Evolutionary conservation across 768 basidiomycete genomes (phyloP).

Genomic region (Suillus bovinus): DNA sequence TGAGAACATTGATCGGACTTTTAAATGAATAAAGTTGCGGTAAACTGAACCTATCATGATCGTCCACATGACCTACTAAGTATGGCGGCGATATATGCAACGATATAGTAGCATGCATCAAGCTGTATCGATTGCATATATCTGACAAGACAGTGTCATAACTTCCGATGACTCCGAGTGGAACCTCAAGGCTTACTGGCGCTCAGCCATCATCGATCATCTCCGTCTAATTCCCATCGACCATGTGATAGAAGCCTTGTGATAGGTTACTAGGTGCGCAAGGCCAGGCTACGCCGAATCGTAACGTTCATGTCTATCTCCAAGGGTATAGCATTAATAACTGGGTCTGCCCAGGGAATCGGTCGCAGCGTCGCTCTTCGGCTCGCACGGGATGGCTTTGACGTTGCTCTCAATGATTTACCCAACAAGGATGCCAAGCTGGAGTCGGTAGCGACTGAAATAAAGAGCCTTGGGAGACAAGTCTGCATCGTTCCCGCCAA

Average conservation of each 20-base stretch:
- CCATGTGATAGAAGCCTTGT: not conserved
- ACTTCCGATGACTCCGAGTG: no score
- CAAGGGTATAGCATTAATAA: constrained; percentile 22
- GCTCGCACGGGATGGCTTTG: constrained; percentile 28
- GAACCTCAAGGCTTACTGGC: not conserved
- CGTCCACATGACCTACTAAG: no score
- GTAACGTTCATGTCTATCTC: not conserved
- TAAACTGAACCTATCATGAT: no score
- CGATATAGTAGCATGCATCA: no score
- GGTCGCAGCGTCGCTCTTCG: constrained; percentile 27
- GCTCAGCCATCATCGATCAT: not conserved
- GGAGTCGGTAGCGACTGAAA: constrained; percentile 1
- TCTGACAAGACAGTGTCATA: no score
- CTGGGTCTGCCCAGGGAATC: constrained; percentile 24
- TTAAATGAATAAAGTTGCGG: no score
- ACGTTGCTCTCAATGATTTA: constrained; percentile 16
- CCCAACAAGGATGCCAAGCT: constrained; percentile 11
- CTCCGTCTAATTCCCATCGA: not conserved
- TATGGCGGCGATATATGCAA: no score
- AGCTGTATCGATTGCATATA: no score
- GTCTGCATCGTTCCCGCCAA: constrained; percentile 4
- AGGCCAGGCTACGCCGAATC: not conserved
- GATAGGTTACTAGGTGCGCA: not conserved
- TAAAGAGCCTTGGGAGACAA: not conserved
- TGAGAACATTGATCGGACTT: no score